These are phyloP conservation scores for Trichoderma reesei DNA, from an alignment of 495 filamentous ascomycete genomes.

Conservation along the genomic window DNA sequence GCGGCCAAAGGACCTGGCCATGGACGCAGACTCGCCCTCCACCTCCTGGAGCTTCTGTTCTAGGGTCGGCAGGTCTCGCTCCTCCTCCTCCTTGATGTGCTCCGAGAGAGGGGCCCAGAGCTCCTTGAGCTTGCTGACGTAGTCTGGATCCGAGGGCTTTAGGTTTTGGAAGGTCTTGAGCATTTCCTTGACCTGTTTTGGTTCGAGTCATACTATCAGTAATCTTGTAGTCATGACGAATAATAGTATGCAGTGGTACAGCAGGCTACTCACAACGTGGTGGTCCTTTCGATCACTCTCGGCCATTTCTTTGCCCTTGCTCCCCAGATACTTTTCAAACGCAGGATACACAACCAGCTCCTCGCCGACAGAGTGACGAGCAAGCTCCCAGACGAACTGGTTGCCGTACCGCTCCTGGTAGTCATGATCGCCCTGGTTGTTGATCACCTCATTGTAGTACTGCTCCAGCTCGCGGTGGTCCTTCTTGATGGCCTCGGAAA, in stretches of 20 bases:
- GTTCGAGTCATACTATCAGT: background rate
- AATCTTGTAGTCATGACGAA: background rate
- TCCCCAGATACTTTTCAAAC: conserved; percentile 46
- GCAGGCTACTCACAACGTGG: conserved; percentile 33
- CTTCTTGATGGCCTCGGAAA: conserved; percentile 41
- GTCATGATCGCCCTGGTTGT: conserved; percentile 37
- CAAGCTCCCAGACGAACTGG: conserved; percentile 61
- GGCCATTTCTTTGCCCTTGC: conserved; percentile 40
- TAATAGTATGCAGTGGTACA: no score
- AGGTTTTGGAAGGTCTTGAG: conserved; percentile 54
- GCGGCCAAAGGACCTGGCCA: conserved; percentile 44
- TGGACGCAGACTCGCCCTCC: conserved; percentile 23
- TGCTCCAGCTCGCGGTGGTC: conserved; percentile 56
- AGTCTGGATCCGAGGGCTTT: conserved; percentile 34
- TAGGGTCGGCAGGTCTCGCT: conserved; percentile 44
- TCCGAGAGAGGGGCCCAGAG: conserved; percentile 42
- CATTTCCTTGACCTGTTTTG: conserved; percentile 50
- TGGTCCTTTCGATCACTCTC: conserved; percentile 53
- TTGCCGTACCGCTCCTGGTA: conserved; percentile 49
- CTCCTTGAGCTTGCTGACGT: conserved; percentile 39
- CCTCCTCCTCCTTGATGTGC: conserved; percentile 56
- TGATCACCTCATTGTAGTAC: conserved; percentile 46
- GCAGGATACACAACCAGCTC: conserved; percentile 63
- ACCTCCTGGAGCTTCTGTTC: conserved; percentile 34
- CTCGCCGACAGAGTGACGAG: conserved; percentile 55